Conservation (phyloP, 345 rosid genomes). For the Mercurialis annua region DNA sequence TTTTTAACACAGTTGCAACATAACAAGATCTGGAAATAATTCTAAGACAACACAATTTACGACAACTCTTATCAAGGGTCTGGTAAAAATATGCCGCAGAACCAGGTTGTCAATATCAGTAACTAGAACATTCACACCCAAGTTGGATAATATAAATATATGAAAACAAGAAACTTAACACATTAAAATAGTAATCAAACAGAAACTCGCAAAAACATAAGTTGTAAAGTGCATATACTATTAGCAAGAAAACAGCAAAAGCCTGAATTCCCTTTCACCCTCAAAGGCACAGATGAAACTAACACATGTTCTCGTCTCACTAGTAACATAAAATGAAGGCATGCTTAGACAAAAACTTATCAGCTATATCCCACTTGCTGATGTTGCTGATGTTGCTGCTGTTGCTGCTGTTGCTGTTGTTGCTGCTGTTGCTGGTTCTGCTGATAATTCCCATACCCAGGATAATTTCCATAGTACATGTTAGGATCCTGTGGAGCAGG, state of each 20-base stretch:
- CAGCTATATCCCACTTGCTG: conserved; percentile 70
- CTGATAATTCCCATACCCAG: conserved; percentile 74
- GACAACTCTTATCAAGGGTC: no score
- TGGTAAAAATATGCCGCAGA: no score
- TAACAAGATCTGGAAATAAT: no score
- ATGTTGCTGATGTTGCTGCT: conserved; percentile 52
- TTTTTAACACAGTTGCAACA: no score
- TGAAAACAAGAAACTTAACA: not conserved
- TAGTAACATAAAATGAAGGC: not conserved
- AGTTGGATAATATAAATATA: not conserved
- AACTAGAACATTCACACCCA: not conserved
- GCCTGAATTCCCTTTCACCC: conserved; percentile 24
- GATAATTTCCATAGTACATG: conserved; percentile 76
- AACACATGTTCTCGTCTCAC: conserved; percentile 8
- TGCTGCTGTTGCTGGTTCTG: conserved; percentile 46
- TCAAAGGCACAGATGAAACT: not conserved
- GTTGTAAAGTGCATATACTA: conserved; percentile 4
- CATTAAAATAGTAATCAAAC: not conserved
- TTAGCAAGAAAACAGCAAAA: conserved; percentile 7
- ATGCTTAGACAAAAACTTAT: conserved; percentile 6
- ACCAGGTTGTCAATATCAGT: not conserved
- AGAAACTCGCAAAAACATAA: not conserved
- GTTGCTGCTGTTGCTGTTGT: conserved; percentile 45
- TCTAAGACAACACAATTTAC: no score
- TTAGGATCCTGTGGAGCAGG: conserved; percentile 73